Percentiles rank a stretch among this genome's conserved stretches.
Conservation (phyloP, 208 protist genomes). For the Zelonia costaricensis region DNA sequence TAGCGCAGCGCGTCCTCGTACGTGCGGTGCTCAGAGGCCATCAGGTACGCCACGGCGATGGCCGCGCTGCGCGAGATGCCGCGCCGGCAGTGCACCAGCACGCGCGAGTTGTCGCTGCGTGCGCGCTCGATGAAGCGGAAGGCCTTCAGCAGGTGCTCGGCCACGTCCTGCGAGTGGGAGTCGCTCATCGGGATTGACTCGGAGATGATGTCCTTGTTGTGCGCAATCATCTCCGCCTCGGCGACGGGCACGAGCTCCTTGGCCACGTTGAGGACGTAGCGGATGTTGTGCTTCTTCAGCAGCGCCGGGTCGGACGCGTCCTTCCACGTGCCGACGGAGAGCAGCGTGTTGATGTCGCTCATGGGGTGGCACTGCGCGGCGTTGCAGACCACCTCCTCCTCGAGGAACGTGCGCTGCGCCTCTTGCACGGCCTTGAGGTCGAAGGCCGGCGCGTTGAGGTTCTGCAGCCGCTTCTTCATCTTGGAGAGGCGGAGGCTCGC, state of each 20-base stretch:
- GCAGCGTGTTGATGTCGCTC: conserved; percentile 53
- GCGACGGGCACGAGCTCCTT: conserved; percentile 52
- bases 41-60: conserved; percentile 82
- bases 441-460: conserved; percentile 51
- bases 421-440: conserved; percentile 54
- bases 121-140: conserved; percentile 74
- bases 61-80: conserved; percentile 80
- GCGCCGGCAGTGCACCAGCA: conserved; percentile 83
- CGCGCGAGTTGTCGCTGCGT: conserved; percentile 36
- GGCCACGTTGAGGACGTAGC: conserved; percentile 82
- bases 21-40: conserved; percentile 56
- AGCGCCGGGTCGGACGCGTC: conserved; percentile 60
- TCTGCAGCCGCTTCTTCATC: conserved; percentile 38
- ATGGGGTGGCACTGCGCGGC: conserved; percentile 68
- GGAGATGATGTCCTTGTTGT: conserved; percentile 28
- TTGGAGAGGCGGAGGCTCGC: conserved; percentile 45
- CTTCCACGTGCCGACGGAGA: conserved; percentile 78
- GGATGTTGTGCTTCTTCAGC: conserved; percentile 48
- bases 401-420: conserved; percentile 22
- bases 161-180: conserved; percentile 63
- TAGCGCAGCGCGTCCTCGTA: conserved; percentile 57
- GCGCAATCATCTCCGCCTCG: conserved; percentile 19
- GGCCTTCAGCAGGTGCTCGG: conserved; percentile 50
- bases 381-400: conserved; percentile 51
- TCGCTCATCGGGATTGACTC: conserved; percentile 76